phyloP scores from a whole-genome alignment of 352 stramenopile species.

The Pythium phragmiticola region DNA sequence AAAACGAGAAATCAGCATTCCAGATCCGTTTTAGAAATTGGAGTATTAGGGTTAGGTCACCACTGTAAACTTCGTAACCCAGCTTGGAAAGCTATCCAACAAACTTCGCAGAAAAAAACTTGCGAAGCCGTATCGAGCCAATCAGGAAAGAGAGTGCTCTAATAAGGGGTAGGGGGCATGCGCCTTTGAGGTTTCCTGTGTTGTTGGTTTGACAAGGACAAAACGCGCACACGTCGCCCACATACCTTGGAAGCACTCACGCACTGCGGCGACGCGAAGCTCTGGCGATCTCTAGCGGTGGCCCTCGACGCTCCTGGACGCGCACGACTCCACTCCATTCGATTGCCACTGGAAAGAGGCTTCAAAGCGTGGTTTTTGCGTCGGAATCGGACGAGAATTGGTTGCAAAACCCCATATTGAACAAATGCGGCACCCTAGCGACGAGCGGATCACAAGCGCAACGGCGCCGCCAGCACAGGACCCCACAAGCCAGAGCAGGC shows the following conservation, averaged over 20 bases:
- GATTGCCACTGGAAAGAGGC: neutral
- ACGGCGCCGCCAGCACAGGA: slow-evolving; percentile 1
- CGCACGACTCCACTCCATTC: neutral
- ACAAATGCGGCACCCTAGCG: slow-evolving; percentile 2
- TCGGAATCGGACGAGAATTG: slow-evolving; percentile 13
- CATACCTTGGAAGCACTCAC: neutral
- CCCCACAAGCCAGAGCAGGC: neutral
- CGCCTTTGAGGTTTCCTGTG: slow-evolving; percentile 1
- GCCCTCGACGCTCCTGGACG: neutral
- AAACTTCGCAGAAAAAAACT: too few relatives aligned
- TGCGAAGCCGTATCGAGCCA: slow-evolving; percentile 10
- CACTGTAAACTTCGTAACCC: neutral
- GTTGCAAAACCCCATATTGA: neutral
- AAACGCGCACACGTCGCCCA: neutral
- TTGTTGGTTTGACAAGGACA: slow-evolving; percentile 32
- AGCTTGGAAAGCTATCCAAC: neutral
- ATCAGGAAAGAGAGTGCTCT: neutral
- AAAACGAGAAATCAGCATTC: neutral
- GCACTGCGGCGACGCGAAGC: neutral
- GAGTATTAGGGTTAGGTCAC: neutral
- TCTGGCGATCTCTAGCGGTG: neutral
- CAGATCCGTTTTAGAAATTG: neutral
- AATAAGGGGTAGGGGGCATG: slow-evolving; percentile 22
- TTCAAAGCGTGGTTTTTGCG: neutral
- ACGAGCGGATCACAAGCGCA: neutral